phyloP scores from a whole-genome alignment of 306 rosid genomes.

The Cicer arietinum region DNA sequence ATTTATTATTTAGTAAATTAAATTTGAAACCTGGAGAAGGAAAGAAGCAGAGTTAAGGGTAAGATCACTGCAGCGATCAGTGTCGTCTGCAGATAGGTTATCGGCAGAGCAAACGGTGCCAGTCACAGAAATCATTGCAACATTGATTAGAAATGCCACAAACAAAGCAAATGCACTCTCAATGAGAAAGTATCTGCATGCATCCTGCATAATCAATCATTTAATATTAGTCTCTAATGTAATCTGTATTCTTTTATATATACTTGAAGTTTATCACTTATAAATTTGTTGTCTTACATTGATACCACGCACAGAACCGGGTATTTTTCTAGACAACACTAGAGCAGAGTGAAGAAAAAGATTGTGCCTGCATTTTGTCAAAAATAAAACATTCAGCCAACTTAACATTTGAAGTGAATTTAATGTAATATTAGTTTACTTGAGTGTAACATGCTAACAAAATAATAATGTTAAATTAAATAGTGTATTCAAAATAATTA shows the following conservation, averaged over 20 bases:
- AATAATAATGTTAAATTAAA: no score
- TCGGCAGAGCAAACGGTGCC: conserved; percentile 63
- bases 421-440: neutral
- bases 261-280: neutral
- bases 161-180: conserved; percentile 83
- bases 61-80: conserved; percentile 55
- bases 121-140: conserved; percentile 73
- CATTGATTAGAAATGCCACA: conserved; percentile 80
- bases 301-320: conserved; percentile 71
- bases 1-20: neutral
- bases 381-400: neutral
- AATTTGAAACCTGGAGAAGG: conserved; percentile 76
- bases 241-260: neutral
- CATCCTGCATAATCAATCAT: conserved; percentile 61
- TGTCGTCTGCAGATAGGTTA: conserved; percentile 45
- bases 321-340: conserved; percentile 81
- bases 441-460: no score
- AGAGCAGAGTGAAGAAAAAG: conserved; percentile 96
- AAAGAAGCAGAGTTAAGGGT: conserved; percentile 81
- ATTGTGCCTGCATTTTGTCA: conserved; percentile 70
- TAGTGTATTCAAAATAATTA: no score
- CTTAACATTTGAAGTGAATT: neutral
- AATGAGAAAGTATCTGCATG: conserved; percentile 74
- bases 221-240: neutral
- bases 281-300: conserved; percentile 57